Evolutionary conservation across 2,329 filamentous ascomycete species (phyloP).

Genomic region (Torrubiella hemipterigena): DNA sequence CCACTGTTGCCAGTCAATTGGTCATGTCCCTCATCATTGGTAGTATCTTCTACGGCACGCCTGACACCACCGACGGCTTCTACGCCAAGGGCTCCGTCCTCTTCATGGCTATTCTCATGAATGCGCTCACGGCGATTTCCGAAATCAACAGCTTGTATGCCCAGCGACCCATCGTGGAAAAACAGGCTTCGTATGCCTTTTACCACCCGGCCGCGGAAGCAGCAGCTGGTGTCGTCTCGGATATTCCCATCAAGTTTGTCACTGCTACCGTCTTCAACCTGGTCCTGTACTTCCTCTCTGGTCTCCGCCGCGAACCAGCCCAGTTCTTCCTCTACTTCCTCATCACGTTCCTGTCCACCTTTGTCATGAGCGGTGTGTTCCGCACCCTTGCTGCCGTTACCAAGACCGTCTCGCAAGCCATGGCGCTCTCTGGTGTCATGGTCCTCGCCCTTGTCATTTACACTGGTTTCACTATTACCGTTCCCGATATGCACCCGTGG

Average conservation of each 20-base stretch:
- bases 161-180: constrained; percentile 35
- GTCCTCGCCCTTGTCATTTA: constrained; percentile 48
- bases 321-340: constrained; percentile 70
- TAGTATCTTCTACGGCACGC: constrained; percentile 44
- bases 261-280: constrained; percentile 39
- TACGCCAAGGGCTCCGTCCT: constrained; percentile 42
- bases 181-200: constrained; percentile 35
- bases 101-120: constrained; percentile 49
- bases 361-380: constrained; percentile 69
- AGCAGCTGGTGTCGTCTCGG: constrained; percentile 38
- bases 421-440: constrained; percentile 38
- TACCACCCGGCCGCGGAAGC: constrained; percentile 42
- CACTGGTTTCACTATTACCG: constrained; percentile 43
- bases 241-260: constrained; percentile 46
- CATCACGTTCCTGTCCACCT: constrained; percentile 53
- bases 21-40: constrained; percentile 50
- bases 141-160: constrained; percentile 36
- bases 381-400: constrained; percentile 61
- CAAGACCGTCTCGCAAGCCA: constrained; percentile 48
- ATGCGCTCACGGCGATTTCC: constrained; percentile 43
- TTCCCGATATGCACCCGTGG: constrained; percentile 56
- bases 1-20: constrained; percentile 33
- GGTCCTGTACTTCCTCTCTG: constrained; percentile 44
- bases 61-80: constrained; percentile 37
- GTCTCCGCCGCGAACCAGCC: constrained; percentile 43